Conservation (phyloP, 306 rosid species). For the Herpetospermum pedunculosum region DNA sequence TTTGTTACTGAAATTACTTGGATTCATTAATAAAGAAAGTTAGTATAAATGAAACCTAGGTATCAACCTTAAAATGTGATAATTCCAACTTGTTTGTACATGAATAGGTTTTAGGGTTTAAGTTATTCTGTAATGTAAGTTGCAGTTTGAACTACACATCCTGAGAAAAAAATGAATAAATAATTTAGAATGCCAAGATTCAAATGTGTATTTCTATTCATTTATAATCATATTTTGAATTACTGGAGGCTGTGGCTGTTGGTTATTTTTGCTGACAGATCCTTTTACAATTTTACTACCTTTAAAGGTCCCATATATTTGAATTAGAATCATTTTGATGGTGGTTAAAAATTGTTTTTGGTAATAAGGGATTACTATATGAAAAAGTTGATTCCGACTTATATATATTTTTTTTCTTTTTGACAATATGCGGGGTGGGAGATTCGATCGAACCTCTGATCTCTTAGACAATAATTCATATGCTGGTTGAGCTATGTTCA, state of each 20-base stretch:
- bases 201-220: not conserved
- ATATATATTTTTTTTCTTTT: too few species aligned
- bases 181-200: not conserved
- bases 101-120: too few species aligned
- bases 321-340: not conserved
- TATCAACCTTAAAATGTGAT: not conserved
- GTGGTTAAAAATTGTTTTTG: not conserved
- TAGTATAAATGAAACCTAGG: not conserved
- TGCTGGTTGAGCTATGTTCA: too few species aligned
- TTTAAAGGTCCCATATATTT: not conserved
- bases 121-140: not conserved
- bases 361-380: not conserved
- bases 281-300: not conserved
- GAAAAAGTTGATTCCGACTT: too few species aligned
- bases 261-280: too few species aligned
- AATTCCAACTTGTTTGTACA: not conserved
- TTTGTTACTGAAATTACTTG: not conserved
- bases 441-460: too few species aligned
- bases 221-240: not conserved
- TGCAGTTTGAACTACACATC: constrained; percentile 2
- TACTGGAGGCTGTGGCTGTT: not conserved
- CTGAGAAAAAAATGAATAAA: not conserved
- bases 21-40: not conserved
- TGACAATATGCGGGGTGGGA: too few species aligned
- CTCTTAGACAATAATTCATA: too few species aligned